Percentiles rank a stretch among this genome's conserved stretches.
Evolutionary conservation across 2,329 filamentous ascomycete genomes (phyloP).

Genomic region (Diplodia mutila): DNA sequence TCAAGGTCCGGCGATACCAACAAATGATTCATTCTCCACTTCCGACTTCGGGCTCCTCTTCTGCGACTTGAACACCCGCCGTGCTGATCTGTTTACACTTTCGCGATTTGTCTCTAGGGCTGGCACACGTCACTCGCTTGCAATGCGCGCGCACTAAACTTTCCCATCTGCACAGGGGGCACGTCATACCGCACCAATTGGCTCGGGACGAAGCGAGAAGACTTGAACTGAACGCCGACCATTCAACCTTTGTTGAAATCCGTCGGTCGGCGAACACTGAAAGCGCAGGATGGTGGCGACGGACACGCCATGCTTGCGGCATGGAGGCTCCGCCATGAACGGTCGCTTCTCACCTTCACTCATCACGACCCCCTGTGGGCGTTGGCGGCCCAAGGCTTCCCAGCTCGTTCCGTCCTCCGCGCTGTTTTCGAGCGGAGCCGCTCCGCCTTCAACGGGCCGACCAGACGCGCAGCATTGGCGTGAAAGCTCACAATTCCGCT

Average conservation of each 20-base stretch:
- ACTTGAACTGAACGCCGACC: neutral
- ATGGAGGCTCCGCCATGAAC: neutral
- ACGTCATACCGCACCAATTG: conserved; percentile 5
- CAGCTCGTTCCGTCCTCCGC: conserved; percentile 1
- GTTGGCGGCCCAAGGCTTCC: conserved; percentile 6
- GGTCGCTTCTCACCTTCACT: neutral
- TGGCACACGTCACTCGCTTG: conserved; percentile 18
- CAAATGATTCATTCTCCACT: conserved; percentile 26
- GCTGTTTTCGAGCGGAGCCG: conserved; percentile 12
- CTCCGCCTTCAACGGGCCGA: conserved; percentile 14
- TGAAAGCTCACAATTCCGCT: neutral
- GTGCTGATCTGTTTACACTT: conserved; percentile 20
- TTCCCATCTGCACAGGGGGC: neutral
- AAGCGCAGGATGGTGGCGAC: neutral
- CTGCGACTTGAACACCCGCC: neutral
- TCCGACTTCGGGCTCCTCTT: conserved; percentile 16
- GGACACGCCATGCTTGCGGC: neutral
- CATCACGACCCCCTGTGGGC: neutral
- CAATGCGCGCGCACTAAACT: conserved; percentile 5
- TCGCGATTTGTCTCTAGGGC: conserved; percentile 5
- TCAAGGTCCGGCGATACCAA: conserved; percentile 22
- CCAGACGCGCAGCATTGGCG: neutral
- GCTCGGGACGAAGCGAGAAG: conserved; percentile 20
- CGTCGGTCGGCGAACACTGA: neutral
- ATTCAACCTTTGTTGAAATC: neutral